phyloP scores from a whole-genome alignment of 805 yeast genomes.

The Wickerhamomyces mucosus region DNA sequence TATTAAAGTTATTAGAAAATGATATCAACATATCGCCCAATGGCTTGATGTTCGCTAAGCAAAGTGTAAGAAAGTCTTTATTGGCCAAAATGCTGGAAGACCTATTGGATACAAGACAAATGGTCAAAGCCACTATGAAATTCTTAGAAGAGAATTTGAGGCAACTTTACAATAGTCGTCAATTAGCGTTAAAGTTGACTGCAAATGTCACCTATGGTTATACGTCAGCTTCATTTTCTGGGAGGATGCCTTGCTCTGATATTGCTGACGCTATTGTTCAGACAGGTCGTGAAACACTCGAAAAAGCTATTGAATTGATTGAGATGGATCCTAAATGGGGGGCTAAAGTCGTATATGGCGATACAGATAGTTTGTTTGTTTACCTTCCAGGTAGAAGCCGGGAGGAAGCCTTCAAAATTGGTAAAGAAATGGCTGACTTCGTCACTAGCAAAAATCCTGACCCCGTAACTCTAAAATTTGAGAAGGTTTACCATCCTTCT shows the following conservation, averaged over 20 bases:
- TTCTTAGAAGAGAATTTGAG: constrained; percentile 39
- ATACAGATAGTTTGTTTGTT: constrained; percentile 89
- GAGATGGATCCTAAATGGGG: constrained; percentile 57
- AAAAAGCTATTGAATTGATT: constrained; percentile 58
- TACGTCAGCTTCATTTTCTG: constrained; percentile 89
- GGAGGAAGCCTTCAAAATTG: constrained; percentile 70
- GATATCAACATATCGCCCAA: constrained; percentile 73
- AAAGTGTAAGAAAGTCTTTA: constrained; percentile 56
- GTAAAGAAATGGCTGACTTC: constrained; percentile 54
- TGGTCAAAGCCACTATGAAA: constrained; percentile 70
- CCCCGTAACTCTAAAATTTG: constrained; percentile 80
- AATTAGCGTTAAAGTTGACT: constrained; percentile 76
- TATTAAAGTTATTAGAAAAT: constrained; percentile 41
- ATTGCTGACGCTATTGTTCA: constrained; percentile 92
- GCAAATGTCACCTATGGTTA: constrained; percentile 97
- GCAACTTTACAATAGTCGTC: constrained; percentile 62
- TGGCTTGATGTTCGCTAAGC: constrained; percentile 70
- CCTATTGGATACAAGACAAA: constrained; percentile 67
- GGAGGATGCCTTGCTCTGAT: constrained; percentile 95
- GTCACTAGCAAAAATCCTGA: constrained; percentile 64
- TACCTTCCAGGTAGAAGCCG: constrained; percentile 76
- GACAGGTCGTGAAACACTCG: constrained; percentile 79
- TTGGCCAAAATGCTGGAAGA: constrained; percentile 81
- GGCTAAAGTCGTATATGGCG: constrained; percentile 93
- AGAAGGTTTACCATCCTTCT: constrained; percentile 86